Evolutionary conservation across 2,329 filamentous ascomycete genomes (phyloP), one percentile per base, ranked within the genome.

Genomic region (Fusarium nygamai): DNA sequence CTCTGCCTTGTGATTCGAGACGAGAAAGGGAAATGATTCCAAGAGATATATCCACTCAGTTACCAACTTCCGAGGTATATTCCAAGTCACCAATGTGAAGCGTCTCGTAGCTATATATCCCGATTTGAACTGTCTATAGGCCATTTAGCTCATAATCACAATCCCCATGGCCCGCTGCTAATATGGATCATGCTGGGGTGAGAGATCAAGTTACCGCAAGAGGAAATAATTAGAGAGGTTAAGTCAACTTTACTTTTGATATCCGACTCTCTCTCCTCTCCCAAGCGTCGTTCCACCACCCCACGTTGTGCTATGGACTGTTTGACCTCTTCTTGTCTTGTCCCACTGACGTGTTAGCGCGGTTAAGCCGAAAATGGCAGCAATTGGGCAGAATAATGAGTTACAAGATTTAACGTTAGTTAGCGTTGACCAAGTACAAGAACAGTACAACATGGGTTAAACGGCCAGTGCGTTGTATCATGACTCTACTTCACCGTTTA

Each of bases 191-290:
- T 61, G 29, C 57, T 33, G 46, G 62, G 41, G 58, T 27, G 9
- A n/a, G 44, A 41, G n/a, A 22, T 54, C 34, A 33, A 22, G 17
- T 53, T 74, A 68, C 72, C 64, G 22, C 20, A 72, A 66, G 29
- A 69, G 68, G 72, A 75, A 74, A 74, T 65, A 74, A 69, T 39
- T 57, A 20, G 71, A 74, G 72, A 74, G 60, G 46, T 22, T 24
- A 29, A 57, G 64, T 27, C 60, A 67, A 60, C 68, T 61, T 62
- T 12, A 17, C 41, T 12, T 43, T 41, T n/a, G 27, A 54, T 14
- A 61, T 46, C 10, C 53, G 41, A 53, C 17, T 41, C 53, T 61
- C 13, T 46, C 44, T 29, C 20, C n/a, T n/a, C 41, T 27, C 24
- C 53, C 22, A 24, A 56, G 39, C 24, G 27, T 24, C 61, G 64